Percentiles rank a stretch among this genome's conserved stretches.
These are phyloP conservation scores for Arachnopeziza araneosa DNA, from an alignment of 2,329 filamentous ascomycete genomes.

Conservation along the genomic window DNA sequence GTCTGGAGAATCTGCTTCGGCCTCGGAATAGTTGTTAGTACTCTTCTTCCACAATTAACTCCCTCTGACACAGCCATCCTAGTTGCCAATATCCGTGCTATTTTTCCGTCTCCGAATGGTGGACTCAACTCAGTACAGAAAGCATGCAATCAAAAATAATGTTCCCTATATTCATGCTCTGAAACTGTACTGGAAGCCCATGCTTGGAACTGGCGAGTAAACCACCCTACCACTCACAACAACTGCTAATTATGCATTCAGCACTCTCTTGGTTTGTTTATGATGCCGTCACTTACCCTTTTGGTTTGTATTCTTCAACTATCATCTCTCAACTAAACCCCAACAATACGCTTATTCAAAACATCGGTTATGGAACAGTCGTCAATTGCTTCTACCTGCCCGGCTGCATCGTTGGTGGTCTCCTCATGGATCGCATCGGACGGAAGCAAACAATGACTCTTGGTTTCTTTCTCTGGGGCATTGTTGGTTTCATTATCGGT, in stretches of 20 bases:
- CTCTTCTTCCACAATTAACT: constrained; percentile 16
- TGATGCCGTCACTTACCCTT: constrained; percentile 50
- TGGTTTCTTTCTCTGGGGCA: constrained; percentile 40
- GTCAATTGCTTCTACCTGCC: constrained; percentile 48
- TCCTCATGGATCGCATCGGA: constrained; percentile 42
- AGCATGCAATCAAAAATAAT: constrained; percentile 28
- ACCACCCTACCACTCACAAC: neutral
- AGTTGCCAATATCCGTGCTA: constrained; percentile 44
- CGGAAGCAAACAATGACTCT: constrained; percentile 46
- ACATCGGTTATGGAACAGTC: constrained; percentile 32
- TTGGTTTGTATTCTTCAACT: constrained; percentile 49
- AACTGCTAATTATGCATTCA: neutral
- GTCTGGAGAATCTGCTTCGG: constrained; percentile 48
- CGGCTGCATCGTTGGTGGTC: constrained; percentile 42
- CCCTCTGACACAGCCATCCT: neutral
- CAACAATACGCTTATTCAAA: constrained; percentile 38
- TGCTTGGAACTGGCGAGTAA: constrained; percentile 33
- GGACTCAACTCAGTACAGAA: constrained; percentile 40
- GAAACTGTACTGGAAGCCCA: constrained; percentile 57
- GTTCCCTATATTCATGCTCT: constrained; percentile 41
- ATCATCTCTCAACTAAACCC: constrained; percentile 41
- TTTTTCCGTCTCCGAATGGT: constrained; percentile 48
- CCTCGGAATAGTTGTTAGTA: constrained; percentile 35
- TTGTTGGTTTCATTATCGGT: constrained; percentile 45
- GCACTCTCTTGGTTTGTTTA: constrained; percentile 28